Evolutionary conservation across 2,329 filamentous ascomycete species (phyloP).

Genomic region (Dactylellina cionopaga): DNA sequence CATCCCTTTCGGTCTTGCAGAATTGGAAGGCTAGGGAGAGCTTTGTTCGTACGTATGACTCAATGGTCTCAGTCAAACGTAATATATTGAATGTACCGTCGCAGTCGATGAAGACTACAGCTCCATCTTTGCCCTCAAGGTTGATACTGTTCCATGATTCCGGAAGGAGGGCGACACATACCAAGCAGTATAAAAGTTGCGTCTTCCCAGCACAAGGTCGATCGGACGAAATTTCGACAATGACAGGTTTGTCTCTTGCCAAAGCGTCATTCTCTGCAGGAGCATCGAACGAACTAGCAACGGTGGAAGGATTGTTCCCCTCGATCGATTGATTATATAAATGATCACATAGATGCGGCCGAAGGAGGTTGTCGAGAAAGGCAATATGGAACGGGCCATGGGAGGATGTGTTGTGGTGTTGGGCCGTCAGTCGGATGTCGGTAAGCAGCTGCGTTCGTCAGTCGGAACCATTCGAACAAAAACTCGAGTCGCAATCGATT

Average conservation of each 20-base stretch:
- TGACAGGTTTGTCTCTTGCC: conserved; percentile 24
- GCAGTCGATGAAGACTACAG: conserved; percentile 69
- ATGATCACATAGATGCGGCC: conserved; percentile 35
- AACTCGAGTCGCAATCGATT: neutral
- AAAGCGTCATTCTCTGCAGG: conserved; percentile 14
- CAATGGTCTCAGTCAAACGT: conserved; percentile 23
- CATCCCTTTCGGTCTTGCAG: conserved; percentile 20
- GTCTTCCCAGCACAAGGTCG: conserved; percentile 65
- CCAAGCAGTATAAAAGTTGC: conserved; percentile 69
- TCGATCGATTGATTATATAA: conserved; percentile 24
- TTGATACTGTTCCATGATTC: conserved; percentile 56
- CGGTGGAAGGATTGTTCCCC: neutral
- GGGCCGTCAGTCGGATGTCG: conserved; percentile 33
- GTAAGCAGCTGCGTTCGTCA: conserved; percentile 24
- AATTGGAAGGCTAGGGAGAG: conserved; percentile 26
- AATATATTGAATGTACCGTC: conserved; percentile 67
- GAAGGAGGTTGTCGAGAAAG: conserved; percentile 35
- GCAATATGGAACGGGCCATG: conserved; percentile 29
- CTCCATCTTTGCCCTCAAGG: conserved; percentile 63
- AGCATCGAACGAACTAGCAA: conserved; percentile 15
- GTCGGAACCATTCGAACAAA: neutral
- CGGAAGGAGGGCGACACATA: conserved; percentile 66
- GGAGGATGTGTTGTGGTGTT: conserved; percentile 42
- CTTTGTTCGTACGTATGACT: conserved; percentile 17
- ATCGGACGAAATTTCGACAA: conserved; percentile 49